A percentile compares a stretch with the other conserved stretches of the same genome.
Conservation (phyloP, 1,284 basidiomycete genomes). For the Coniferiporia sulphurascens region DNA sequence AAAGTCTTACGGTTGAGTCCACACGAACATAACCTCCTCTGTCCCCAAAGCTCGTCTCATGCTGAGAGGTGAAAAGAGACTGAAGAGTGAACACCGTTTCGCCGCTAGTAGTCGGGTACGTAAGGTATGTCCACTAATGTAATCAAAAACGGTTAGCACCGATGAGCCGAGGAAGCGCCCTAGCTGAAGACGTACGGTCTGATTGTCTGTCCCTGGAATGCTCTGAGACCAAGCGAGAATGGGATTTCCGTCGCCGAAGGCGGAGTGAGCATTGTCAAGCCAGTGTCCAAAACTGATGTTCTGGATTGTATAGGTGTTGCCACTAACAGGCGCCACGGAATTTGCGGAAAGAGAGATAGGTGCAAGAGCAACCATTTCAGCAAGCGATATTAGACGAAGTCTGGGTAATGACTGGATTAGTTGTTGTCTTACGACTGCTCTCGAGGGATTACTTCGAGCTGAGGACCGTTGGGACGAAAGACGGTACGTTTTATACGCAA, state of each 20-base stretch:
- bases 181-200: background rate
- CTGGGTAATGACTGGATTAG: background rate
- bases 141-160: background rate
- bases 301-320: conserved; percentile 11
- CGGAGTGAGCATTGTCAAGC: conserved; percentile 9
- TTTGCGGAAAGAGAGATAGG: conserved; percentile 7
- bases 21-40: conserved; percentile 12
- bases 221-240: conserved; percentile 6
- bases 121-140: conserved; percentile 11
- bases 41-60: background rate
- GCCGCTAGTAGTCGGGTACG: conserved; percentile 8
- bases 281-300: conserved; percentile 8
- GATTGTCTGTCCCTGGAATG: background rate
- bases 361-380: background rate
- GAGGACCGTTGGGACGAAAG: background rate
- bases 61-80: background rate
- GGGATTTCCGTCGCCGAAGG: conserved; percentile 10
- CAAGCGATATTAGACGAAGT: background rate
- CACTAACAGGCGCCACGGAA: background rate
- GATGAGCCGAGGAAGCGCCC: background rate
- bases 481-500: background rate
- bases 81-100: conserved; percentile 13
- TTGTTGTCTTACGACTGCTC: background rate
- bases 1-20: conserved; percentile 8
- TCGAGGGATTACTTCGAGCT: background rate